Evolutionary conservation across 2,329 filamentous ascomycete genomes (phyloP), one percentile per base, ranked within the genome.

Genomic region (Colletotrichum tanaceti): DNA sequence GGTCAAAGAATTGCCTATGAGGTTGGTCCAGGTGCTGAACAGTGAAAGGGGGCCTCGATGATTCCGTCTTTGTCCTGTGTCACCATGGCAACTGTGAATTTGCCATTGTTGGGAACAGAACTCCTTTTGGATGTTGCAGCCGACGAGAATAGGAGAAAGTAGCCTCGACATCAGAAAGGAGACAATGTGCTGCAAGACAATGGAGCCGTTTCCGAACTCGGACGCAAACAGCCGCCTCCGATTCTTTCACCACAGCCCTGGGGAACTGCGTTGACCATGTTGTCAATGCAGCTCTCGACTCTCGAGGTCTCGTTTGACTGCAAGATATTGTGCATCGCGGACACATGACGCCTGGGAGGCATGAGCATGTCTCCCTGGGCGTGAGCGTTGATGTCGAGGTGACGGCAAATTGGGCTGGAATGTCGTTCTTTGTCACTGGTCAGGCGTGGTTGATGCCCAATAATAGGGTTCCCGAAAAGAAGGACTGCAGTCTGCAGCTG

Each of bases 291-390:
- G 41, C 3, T 24, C 7, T 9, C 14, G n/a, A 18, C 49, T 52
- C 20, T 60, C 13, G n/a, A 35, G 13, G 28, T 58, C 58, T 60
- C 38, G 46, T 35, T 43, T 22, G 14, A n/a, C 47, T 66, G 62
- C 65, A 66, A 68, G 63, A 66, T 62, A 68, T 65, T 61, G 20
- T 61, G 50, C 65, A 65, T 53, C 28, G 49, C 22, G 24, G 38
- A 47, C 61, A 60, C 62, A 65, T 57, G 65, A 55, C 62, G 44
- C 39, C 46, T 46, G 59, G 32, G 9, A 35, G 32, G 44, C 38
- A 18, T n/a, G 32, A 28, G 35, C 18, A n/a, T 16, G 4, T 28
- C 47, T 32, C 14, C 14, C 22, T 50, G 9, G 7, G 28, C 60
- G n/a, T 39, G 50, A 20, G 24, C 18, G 10, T 43, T 5, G 18